phyloP scores from a whole-genome alignment of 768 basidiomycete species.

The Boletus fagicola region DNA sequence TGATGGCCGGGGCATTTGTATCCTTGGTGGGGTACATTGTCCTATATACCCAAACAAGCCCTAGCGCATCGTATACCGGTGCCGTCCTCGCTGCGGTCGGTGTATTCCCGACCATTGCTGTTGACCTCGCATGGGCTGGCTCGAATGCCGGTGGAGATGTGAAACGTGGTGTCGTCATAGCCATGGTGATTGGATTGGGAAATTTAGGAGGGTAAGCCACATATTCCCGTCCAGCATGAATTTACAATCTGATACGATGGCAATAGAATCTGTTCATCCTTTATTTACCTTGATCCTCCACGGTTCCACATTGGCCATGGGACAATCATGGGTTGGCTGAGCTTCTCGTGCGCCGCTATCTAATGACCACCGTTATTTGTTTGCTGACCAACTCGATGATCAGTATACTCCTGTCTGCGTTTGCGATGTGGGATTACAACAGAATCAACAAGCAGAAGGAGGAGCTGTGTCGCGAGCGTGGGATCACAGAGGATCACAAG shows the following conservation, averaged over 20 bases:
- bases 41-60: no score
- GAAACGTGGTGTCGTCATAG: slow-evolving; percentile 50
- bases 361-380: slow-evolving; percentile 15
- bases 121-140: slow-evolving; percentile 53
- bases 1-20: no score
- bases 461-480: slow-evolving; percentile 41
- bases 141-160: slow-evolving; percentile 57
- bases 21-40: no score
- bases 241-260: slow-evolving; percentile 2
- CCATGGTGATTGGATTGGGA: slow-evolving; percentile 52
- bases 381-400: slow-evolving; percentile 28
- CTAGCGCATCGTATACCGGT: slow-evolving; percentile 50
- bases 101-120: slow-evolving; percentile 49
- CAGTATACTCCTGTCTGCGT: slow-evolving; percentile 41
- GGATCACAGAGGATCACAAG: slow-evolving; percentile 40
- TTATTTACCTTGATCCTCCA: slow-evolving; percentile 40
- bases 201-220: slow-evolving; percentile 51
- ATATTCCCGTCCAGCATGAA: slow-evolving; percentile 14
- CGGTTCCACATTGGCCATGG: slow-evolving; percentile 39
- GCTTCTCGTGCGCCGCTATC: slow-evolving; percentile 21
- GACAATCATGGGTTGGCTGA: slow-evolving; percentile 37
- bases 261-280: slow-evolving; percentile 41
- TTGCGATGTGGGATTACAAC: slow-evolving; percentile 50
- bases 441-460: slow-evolving; percentile 50
- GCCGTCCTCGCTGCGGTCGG: slow-evolving; percentile 51